Base-by-base conservation (phyloP, 495 filamentous ascomycete species). In the Penicillium robsamsonii region DNA sequence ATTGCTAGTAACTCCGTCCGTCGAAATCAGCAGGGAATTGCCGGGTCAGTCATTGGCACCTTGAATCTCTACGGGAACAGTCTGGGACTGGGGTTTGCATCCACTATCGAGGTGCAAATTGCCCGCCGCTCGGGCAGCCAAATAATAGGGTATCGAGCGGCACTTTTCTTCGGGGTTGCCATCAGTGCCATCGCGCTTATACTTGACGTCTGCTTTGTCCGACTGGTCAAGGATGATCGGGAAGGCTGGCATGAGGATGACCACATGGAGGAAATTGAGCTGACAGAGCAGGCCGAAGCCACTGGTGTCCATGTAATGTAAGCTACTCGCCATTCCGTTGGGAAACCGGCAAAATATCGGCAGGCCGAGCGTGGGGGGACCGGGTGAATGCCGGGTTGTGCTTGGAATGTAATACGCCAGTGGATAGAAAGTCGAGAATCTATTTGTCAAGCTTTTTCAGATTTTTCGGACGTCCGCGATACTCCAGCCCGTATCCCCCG, bases 1-100 rank as follows among this genome's bases (percentile, higher is more conserved):
- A 81, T 83, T 54, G 79, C 78, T 6, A 81, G 77, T 46, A 82
- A 82, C 50, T 70, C 68, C 0, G 79, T 82, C 11, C 67, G 66
- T 15, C 61, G 73, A n/a, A 62, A 71, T 22, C 68, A 82, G 48
- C 79, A 83, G 49, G 80, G 80, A 0, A 70, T 80, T 49, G 79
- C 78, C 0, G 79, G 72, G 3, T 77, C 73, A 0, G 61, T 81
- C 9, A 73, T 82, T 33, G 77, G 77, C 0, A 74, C 73, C 4
- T 51, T 83, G 18, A 72, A 75, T 50, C 59, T 77, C 5, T 83
- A 81, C 55, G 78, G 79, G 7, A 75, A 69, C 27, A 75, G 75
- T 59, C 59, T 75, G 2, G 79, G 79, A 0, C 42, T 82, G 11
- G 79, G 79, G 0, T 81, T 82, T 60, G 78, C 79, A 4, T 75